A percentile compares a stretch with the other conserved stretches of the same genome.
Conservation (phyloP, 225 moss, liverwort and hornwort genomes). For the Pseudoscleropodium purum region DNA sequence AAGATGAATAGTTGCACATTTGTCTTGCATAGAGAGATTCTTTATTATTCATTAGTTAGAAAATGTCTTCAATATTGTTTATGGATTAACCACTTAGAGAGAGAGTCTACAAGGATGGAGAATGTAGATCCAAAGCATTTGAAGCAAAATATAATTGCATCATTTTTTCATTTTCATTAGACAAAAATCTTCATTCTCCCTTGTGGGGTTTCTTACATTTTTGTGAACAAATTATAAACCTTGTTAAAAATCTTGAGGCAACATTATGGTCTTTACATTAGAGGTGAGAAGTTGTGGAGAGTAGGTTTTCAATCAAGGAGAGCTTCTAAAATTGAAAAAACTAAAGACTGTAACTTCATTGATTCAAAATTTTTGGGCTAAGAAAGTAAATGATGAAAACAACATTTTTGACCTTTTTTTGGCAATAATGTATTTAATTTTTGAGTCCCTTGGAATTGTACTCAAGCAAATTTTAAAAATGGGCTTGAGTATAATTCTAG, state of each 20-base stretch:
- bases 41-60: no score
- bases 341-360: neutral
- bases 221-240: rapidly evolving
- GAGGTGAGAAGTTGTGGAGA: neutral
- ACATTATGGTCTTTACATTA: neutral
- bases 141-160: neutral
- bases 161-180: neutral
- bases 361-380: rapidly evolving
- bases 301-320: neutral
- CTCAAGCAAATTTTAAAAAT: no score
- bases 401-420: neutral
- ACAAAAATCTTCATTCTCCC: neutral
- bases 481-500: no score
- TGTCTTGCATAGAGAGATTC: no score
- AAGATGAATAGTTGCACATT: no score
- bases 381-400: neutral
- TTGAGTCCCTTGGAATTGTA: no score
- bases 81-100: no score
- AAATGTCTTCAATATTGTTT: no score
- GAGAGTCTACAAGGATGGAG: no score
- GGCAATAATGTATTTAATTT: no score
- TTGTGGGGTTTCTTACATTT: neutral
- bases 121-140: neutral
- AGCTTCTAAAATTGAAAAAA: neutral
- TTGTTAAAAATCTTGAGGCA: neutral